These are phyloP conservation scores for Fraxinus dipetala DNA, from an alignment of 305 asterid species.

Conservation along the genomic window DNA sequence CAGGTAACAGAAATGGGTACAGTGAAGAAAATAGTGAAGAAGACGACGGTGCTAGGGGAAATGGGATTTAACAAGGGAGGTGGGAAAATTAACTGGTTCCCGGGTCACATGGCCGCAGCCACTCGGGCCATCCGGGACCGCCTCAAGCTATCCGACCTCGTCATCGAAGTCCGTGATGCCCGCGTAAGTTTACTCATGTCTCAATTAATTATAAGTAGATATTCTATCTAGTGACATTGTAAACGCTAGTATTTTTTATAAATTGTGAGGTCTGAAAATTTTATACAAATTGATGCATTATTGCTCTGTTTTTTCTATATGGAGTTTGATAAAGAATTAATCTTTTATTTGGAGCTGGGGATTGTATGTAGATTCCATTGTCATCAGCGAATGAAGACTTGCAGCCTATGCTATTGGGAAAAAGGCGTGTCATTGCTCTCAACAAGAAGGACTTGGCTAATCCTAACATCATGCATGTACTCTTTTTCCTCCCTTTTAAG, in stretches of 20 bases:
- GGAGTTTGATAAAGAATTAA: background rate
- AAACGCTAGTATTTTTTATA: background rate
- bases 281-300: background rate
- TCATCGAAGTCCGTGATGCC: slow-evolving; percentile 92
- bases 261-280: background rate
- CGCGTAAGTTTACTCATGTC: slow-evolving; percentile 41
- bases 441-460: slow-evolving; percentile 95
- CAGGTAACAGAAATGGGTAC: slow-evolving; percentile 36
- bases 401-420: slow-evolving; percentile 73
- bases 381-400: slow-evolving; percentile 77
- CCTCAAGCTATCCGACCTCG: slow-evolving; percentile 72
- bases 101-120: slow-evolving; percentile 99
- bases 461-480: slow-evolving; percentile 86
- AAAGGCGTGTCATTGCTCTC: slow-evolving; percentile 76
- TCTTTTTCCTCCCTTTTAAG: background rate
- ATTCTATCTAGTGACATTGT: background rate
- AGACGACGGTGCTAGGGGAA: slow-evolving; percentile 54
- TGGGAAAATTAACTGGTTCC: slow-evolving; percentile 84
- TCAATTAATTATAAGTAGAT: background rate
- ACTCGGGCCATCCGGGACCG: slow-evolving; percentile 91
- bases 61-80: slow-evolving; percentile 78
- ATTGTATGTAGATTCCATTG: slow-evolving; percentile 58
- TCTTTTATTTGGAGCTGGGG: background rate
- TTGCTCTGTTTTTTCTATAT: background rate
- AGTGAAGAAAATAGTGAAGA: slow-evolving; percentile 40